Conservation (phyloP, 2,329 filamentous ascomycete genomes). For the Emydomyces testavorans region DNA sequence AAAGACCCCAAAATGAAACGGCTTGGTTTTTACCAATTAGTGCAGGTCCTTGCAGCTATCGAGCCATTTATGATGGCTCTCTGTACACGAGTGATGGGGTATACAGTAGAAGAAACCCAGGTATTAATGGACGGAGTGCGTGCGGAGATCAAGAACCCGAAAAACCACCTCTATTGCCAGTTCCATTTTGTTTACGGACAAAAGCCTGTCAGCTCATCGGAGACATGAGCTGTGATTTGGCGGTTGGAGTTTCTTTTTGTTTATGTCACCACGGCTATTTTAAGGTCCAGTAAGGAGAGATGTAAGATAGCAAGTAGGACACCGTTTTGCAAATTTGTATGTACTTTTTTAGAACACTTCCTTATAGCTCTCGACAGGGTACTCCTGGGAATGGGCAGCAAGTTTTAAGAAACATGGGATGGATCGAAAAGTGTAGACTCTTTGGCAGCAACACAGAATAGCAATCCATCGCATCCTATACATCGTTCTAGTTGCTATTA, state of each 20-base stretch:
- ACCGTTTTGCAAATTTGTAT: too few species aligned
- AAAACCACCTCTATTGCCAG: conserved; percentile 24
- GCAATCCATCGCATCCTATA: too few species aligned
- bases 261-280: too few species aligned
- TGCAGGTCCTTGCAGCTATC: conserved; percentile 15
- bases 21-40: conserved; percentile 13
- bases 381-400: too few species aligned
- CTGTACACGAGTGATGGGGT: conserved; percentile 15
- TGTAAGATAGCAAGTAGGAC: too few species aligned
- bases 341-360: too few species aligned
- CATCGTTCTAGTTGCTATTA: too few species aligned
- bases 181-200: conserved; percentile 12
- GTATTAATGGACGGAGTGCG: conserved; percentile 25
- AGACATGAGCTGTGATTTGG: not conserved
- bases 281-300: too few species aligned
- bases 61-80: conserved; percentile 17
- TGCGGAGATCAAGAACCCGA: conserved; percentile 24
- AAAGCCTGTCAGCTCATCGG: not conserved
- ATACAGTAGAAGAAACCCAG: conserved; percentile 19
- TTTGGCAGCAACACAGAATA: too few species aligned
- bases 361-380: too few species aligned
- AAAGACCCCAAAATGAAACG: conserved; percentile 15
- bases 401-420: too few species aligned
- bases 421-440: too few species aligned
- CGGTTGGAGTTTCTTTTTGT: not conserved